A percentile compares a stretch with the other conserved stretches of the same genome.
Conservation (phyloP, 345 rosid genomes). For the Eucalyptus coolabah region DNA sequence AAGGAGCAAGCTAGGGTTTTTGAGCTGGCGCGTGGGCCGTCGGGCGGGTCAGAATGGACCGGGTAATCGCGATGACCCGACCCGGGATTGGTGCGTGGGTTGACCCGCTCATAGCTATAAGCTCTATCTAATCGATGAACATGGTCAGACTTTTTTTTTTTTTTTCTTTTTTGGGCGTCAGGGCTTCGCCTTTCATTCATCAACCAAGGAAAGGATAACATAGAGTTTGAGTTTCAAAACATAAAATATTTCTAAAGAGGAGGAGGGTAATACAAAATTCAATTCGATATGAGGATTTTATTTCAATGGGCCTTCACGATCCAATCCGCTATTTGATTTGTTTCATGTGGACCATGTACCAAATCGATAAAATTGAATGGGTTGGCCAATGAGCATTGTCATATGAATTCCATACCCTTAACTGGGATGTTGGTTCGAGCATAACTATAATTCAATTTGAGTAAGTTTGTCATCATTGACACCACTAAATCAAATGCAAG, state of each 20-base stretch:
- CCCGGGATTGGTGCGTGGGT: neutral
- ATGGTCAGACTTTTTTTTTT: too few relatives aligned
- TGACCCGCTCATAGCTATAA: neutral
- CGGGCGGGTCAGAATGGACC: neutral
- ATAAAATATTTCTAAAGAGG: neutral
- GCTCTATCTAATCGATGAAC: too few relatives aligned
- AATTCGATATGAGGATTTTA: too few relatives aligned
- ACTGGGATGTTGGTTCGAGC: too few relatives aligned
- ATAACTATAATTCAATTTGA: neutral
- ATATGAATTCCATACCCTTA: too few relatives aligned
- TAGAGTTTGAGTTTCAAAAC: neutral
- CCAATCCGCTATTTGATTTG: too few relatives aligned
- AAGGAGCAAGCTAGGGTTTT: neutral
- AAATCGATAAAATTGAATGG: rapidly evolving
- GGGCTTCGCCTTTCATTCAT: neutral
- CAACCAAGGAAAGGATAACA: neutral
- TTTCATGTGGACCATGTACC: rapidly evolving
- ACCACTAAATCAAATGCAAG: neutral
- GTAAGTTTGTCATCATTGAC: rapidly evolving
- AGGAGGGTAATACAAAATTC: neutral
- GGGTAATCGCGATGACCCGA: neutral
- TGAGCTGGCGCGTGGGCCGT: neutral
- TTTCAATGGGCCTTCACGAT: rapidly evolving
- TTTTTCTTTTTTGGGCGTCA: neutral
- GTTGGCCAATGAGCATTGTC: neutral